Conservation (phyloP, 495 filamentous ascomycete species). For the Chaetomium fimeti region DNA sequence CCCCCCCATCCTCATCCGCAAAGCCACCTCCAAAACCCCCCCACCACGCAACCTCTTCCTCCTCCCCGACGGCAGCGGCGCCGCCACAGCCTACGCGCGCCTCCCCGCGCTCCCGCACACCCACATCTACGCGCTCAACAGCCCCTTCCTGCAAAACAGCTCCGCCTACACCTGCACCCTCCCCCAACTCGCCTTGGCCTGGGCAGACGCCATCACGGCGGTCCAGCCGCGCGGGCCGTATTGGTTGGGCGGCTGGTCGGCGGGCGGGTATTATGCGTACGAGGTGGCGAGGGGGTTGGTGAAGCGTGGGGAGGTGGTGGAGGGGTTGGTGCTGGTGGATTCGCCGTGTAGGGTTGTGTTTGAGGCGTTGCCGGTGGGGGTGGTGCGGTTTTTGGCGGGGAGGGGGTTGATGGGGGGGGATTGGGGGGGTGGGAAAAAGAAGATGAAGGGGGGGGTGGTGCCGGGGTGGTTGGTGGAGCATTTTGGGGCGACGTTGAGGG, state of each 20-base stretch:
- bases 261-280: neutral
- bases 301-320: neutral
- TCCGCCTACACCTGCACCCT: neutral
- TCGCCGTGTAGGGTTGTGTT: neutral
- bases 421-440: neutral
- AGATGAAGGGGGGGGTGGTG: neutral
- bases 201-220: neutral
- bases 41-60: neutral
- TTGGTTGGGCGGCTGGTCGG: neutral
- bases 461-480: neutral
- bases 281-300: neutral
- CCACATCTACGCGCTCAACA: neutral
- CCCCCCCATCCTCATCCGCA: neutral
- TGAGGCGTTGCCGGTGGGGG: neutral
- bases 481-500: neutral
- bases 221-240: slow-evolving; percentile 2
- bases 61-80: slow-evolving; percentile 1
- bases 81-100: neutral
- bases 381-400: neutral
- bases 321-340: neutral
- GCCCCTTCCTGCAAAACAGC: neutral
- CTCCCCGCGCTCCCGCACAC: neutral
- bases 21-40: neutral
- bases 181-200: neutral
- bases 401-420: neutral